Percentiles rank a stretch among this genome's conserved stretches.
phyloP scores from a whole-genome alignment of 495 filamentous ascomycete genomes.

The Penicillium goetzii region DNA sequence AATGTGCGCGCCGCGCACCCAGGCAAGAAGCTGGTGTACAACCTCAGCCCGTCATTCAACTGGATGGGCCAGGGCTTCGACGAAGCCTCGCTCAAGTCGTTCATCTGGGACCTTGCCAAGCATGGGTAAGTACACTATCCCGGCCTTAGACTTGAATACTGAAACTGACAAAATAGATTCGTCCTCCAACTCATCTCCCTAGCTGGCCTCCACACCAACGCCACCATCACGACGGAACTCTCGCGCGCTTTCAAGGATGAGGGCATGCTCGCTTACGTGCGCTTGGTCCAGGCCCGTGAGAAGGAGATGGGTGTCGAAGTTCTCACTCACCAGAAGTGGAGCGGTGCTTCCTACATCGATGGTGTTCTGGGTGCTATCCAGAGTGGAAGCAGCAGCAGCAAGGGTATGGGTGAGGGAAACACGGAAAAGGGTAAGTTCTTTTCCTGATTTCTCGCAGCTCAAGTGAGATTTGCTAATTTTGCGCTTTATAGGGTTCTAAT shows the following conservation, averaged over 20 bases:
- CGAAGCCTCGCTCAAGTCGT: conserved; percentile 74
- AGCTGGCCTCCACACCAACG: conserved; percentile 87
- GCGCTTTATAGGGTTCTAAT: conserved; percentile 25
- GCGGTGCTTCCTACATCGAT: conserved; percentile 89
- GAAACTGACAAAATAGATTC: conserved; percentile 55
- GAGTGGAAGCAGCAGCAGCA: conserved; percentile 81
- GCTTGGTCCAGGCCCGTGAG: conserved; percentile 83
- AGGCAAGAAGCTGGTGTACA: conserved; percentile 92
- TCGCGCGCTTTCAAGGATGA: conserved; percentile 81
- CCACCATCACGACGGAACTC: conserved; percentile 84
- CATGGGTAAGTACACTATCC: conserved; percentile 60
- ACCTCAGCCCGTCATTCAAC: conserved; percentile 94
- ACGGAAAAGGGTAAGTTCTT: conserved; percentile 61
- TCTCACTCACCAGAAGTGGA: conserved; percentile 98
- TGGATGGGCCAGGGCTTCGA: conserved; percentile 96
- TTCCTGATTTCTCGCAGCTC: not conserved
- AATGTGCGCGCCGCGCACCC: conserved; percentile 69
- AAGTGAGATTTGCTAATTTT: not conserved
- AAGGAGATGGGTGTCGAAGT: conserved; percentile 94
- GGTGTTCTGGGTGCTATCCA: conserved; percentile 90
- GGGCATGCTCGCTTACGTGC: conserved; percentile 95
- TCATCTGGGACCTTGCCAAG: conserved; percentile 94
- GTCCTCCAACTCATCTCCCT: conserved; percentile 91
- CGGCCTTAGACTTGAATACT: not conserved
- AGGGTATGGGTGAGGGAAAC: conserved; percentile 83